These are phyloP conservation scores for Phytophthora pistaciae DNA, from an alignment of 352 stramenopile species.

Conservation along the genomic window DNA sequence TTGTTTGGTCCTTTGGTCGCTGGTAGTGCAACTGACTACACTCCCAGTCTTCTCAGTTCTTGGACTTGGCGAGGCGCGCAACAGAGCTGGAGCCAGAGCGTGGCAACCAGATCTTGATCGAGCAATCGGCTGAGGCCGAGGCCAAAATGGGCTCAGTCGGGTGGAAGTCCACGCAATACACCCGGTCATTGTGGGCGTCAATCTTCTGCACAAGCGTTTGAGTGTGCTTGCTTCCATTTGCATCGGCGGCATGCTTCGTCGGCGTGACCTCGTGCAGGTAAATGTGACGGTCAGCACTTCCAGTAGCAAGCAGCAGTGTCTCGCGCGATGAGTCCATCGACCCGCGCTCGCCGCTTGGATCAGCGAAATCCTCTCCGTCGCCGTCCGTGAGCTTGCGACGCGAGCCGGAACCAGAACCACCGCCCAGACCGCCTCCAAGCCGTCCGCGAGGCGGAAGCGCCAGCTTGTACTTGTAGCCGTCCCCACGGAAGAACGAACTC, in stretches of 20 bases:
- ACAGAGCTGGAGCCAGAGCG: conserved; percentile 52
- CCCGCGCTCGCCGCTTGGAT: conserved; percentile 48
- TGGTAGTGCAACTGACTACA: neutral
- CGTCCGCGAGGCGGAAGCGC: conserved; percentile 49
- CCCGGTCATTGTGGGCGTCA: conserved; percentile 85
- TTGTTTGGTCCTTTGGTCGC: conserved; percentile 1
- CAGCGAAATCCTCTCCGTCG: conserved; percentile 76
- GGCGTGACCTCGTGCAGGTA: conserved; percentile 89
- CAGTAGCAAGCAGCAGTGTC: conserved; percentile 84
- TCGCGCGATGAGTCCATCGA: conserved; percentile 60
- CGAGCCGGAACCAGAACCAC: conserved; percentile 36
- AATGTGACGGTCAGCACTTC: conserved; percentile 89
- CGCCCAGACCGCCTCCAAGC: conserved; percentile 28
- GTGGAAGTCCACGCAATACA: conserved; percentile 93
- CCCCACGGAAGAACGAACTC: conserved; percentile 89
- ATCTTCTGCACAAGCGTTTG: conserved; percentile 86
- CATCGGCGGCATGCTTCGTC: conserved; percentile 49
- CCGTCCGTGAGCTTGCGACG: conserved; percentile 83
- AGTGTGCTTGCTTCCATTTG: conserved; percentile 40
- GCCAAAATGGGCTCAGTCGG: conserved; percentile 86
- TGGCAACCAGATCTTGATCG: conserved; percentile 90
- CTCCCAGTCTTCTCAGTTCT: conserved; percentile 42
- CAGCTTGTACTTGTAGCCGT: conserved; percentile 90
- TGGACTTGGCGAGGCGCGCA: conserved; percentile 63
- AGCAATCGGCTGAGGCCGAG: conserved; percentile 86